A percentile compares a stretch with the other conserved stretches of the same genome.
Conservation (phyloP, 768 basidiomycete species). For the Lactifluus echinatus region DNA sequence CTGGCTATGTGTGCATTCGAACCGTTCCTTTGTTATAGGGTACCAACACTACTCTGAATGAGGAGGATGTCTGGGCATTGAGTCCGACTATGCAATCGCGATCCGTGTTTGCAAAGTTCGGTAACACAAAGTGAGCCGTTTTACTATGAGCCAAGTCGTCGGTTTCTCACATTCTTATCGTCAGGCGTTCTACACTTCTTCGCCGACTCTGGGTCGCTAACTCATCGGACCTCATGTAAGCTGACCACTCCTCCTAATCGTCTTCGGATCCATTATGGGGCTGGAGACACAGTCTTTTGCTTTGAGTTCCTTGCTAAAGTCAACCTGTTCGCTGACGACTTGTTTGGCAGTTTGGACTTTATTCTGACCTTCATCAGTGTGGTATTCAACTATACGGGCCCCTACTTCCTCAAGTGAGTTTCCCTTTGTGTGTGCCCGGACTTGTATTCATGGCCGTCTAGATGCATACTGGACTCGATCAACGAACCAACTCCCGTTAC, state of each 20-base stretch:
- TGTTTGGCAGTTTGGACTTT: slow-evolving; percentile 42
- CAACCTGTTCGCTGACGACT: not conserved
- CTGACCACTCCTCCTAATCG: not conserved
- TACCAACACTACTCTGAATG: slow-evolving; percentile 46
- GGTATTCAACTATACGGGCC: slow-evolving; percentile 67
- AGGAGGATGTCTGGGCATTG: slow-evolving; percentile 63
- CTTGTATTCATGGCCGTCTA: not conserved
- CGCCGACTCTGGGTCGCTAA: slow-evolving; percentile 38
- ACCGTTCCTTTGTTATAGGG: slow-evolving; percentile 26
- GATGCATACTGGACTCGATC: slow-evolving; percentile 54
- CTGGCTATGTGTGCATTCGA: not conserved
- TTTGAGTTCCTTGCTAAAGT: not conserved
- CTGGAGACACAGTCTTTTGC: not conserved
- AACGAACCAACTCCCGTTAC: slow-evolving; percentile 41
- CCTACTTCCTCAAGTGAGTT: slow-evolving; percentile 69
- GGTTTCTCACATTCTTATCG: not conserved
- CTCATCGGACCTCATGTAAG: slow-evolving; percentile 35
- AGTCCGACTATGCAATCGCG: slow-evolving; percentile 61
- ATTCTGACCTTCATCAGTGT: slow-evolving; percentile 59
- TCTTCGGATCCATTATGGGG: too few species aligned
- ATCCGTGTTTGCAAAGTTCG: slow-evolving; percentile 48
- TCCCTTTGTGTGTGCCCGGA: not conserved
- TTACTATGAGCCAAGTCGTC: not conserved
- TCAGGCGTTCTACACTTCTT: slow-evolving; percentile 32
- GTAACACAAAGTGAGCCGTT: slow-evolving; percentile 21